Percentiles rank a stretch among this genome's conserved stretches.
Conservation (phyloP, 495 filamentous ascomycete species). For the Aspergillus saccharolyticus region DNA sequence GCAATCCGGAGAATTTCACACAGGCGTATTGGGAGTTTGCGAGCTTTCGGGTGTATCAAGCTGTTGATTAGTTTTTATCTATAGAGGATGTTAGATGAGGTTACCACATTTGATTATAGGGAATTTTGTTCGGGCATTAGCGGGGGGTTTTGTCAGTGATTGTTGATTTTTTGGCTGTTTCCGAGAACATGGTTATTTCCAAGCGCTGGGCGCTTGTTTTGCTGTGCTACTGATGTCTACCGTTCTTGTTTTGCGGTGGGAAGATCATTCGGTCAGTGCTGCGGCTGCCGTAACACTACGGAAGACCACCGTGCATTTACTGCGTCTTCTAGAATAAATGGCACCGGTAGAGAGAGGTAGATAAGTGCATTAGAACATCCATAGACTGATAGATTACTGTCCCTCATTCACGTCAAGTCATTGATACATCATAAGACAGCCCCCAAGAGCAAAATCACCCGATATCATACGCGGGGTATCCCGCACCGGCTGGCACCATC, state of each 20-base stretch:
- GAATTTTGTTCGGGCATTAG: neutral
- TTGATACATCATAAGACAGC: neutral
- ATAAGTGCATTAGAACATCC: neutral
- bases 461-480: conserved; percentile 11
- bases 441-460: conserved; percentile 2
- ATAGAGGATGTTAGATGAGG: too few species aligned
- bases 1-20: conserved; percentile 32
- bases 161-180: too few species aligned
- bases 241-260: too few species aligned
- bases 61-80: too few species aligned
- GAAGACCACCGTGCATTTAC: too few species aligned
- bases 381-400: neutral
- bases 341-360: neutral
- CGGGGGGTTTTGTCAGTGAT: too few species aligned
- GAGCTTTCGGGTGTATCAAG: conserved; percentile 41
- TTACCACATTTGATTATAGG: neutral
- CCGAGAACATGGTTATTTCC: too few species aligned
- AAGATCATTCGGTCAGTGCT: too few species aligned
- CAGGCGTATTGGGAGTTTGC: conserved; percentile 50
- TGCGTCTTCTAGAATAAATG: too few species aligned
- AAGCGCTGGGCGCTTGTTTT: too few species aligned
- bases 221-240: too few species aligned
- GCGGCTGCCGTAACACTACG: too few species aligned
- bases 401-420: neutral
- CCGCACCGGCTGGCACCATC: conserved; percentile 7